Base-by-base conservation (phyloP, 208 protist species). In the Lotmaria passim region DNA sequence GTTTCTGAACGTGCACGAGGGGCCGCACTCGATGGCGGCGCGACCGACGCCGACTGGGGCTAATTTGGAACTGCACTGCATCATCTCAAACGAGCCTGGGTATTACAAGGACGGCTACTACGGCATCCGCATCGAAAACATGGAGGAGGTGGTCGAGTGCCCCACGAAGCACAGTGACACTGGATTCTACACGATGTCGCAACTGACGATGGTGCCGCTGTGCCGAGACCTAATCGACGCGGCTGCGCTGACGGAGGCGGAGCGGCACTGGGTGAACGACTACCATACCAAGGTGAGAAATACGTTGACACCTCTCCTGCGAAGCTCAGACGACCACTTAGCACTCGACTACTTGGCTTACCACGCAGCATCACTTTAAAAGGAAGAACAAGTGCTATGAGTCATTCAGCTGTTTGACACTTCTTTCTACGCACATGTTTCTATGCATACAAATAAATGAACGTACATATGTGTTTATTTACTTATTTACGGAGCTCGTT, bases 61-160 rank as follows among this genome's bases (percentile, higher is more conserved):
- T 26, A 71, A 52, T n/a, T 56, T 98, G 26, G 75, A 87, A 34
- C 75, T 66, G 30, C 75, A 86, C 52, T 86, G 75, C 68, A 73
- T 97, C 21, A 79, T 97, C 23, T 95, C 93, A 11, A 96, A 98
- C 74, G 91, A 98, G 76, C 97, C 98, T 0, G 98, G 98, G 2
- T 99, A 98, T 87, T 99, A 99, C 88, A 95, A 98, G 75, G 93
- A 91, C 23, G 97, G 96, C n/a, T 61, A 53, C 19, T 99, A 98
- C 80, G 98, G 98, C 72, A 99, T 99, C 66, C 95, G 98, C 58
- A 99, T 99, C 67, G 98, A 99, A 71, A 99, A 99, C 75, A 83
- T 99, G 31, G 87, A 98, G 66, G 60, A 98, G 21, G 79, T 97
- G n/a, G 85, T 97, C 8, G 48, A 66, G 34, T 83, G 69, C 8